These are phyloP conservation scores for Penicillium daleae DNA, from an alignment of 495 filamentous ascomycete species.

Conservation along the genomic window DNA sequence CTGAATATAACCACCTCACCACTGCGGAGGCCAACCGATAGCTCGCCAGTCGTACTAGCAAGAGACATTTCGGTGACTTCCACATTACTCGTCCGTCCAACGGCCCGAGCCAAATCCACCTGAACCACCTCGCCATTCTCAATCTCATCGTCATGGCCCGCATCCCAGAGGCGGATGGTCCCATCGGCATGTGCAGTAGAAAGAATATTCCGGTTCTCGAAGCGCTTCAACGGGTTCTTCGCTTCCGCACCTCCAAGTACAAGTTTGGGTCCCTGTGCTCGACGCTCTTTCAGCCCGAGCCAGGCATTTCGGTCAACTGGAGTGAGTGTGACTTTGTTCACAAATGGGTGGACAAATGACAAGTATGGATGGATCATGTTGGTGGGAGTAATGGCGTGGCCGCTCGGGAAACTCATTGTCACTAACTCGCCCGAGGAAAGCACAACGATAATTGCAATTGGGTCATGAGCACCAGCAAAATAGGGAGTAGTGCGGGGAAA, in stretches of 20 bases:
- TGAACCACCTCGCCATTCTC: slow-evolving; percentile 84
- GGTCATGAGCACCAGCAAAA: slow-evolving; percentile 86
- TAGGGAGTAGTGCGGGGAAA: slow-evolving; percentile 81
- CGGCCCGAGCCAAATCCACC: slow-evolving; percentile 81
- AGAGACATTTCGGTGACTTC: slow-evolving; percentile 76
- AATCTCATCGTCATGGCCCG: slow-evolving; percentile 86
- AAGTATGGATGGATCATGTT: slow-evolving; percentile 86
- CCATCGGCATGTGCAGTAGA: slow-evolving; percentile 87
- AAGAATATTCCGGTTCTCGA: slow-evolving; percentile 78
- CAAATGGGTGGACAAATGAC: slow-evolving; percentile 84
- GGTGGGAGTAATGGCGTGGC: slow-evolving; percentile 85
- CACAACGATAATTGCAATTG: slow-evolving; percentile 78
- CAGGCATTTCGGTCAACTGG: slow-evolving; percentile 75
- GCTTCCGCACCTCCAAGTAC: slow-evolving; percentile 75
- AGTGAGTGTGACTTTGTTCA: slow-evolving; percentile 68
- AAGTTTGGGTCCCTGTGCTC: slow-evolving; percentile 72
- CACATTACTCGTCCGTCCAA: slow-evolving; percentile 77
- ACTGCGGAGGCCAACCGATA: slow-evolving; percentile 76
- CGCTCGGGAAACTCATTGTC: slow-evolving; percentile 87
- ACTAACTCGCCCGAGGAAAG: slow-evolving; percentile 85
- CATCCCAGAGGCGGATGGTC: slow-evolving; percentile 85
- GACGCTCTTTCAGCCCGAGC: slow-evolving; percentile 84
- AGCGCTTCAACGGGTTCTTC: slow-evolving; percentile 67
- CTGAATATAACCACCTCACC: slow-evolving; percentile 87
- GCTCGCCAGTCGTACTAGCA: slow-evolving; percentile 75